A percentile compares a stretch with the other conserved stretches of the same genome.
Conservation (phyloP, 805 yeast species). For the Metschnikowia peoriensis region DNA sequence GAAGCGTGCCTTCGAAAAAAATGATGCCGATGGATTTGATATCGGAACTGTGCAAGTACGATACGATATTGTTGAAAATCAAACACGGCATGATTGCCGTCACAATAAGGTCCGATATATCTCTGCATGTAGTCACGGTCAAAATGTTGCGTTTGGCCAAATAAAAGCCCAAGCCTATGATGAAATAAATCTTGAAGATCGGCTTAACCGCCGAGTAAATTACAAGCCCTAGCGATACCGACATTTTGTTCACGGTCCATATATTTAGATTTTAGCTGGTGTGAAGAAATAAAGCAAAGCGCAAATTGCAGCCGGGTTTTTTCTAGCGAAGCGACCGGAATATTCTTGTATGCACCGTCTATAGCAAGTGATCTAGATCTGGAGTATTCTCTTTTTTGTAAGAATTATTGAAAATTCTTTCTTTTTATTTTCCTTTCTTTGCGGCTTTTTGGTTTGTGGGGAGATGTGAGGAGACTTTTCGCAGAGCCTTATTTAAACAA, state of each 20-base stretch:
- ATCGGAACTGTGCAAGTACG: conserved; percentile 63
- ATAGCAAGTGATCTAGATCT: neutral
- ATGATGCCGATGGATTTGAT: conserved; percentile 70
- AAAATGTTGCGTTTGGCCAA: conserved; percentile 63
- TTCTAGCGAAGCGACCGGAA: neutral
- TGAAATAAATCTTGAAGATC: conserved; percentile 76
- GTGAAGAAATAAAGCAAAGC: neutral
- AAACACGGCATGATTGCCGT: conserved; percentile 72
- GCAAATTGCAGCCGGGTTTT: too few relatives aligned
- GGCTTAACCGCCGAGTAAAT: conserved; percentile 83
- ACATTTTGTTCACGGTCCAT: conserved; percentile 5
- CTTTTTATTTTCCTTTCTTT: neutral
- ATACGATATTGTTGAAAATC: conserved; percentile 69
- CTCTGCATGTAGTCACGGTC: conserved; percentile 62
- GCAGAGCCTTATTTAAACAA: neutral
- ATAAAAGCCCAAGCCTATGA: conserved; percentile 63
- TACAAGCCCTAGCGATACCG: conserved; percentile 50
- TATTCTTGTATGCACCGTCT: neutral
- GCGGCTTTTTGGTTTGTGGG: neutral
- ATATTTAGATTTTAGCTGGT: neutral
- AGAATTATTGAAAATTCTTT: too few relatives aligned
- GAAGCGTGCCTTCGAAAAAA: conserved; percentile 44
- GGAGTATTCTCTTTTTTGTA: too few relatives aligned
- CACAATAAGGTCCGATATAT: conserved; percentile 66
- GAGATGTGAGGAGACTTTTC: neutral